Percentiles rank a stretch among this genome's conserved stretches.
These are phyloP conservation scores for Citrus mangshanensis DNA, from an alignment of 345 rosid genomes.

Conservation along the genomic window DNA sequence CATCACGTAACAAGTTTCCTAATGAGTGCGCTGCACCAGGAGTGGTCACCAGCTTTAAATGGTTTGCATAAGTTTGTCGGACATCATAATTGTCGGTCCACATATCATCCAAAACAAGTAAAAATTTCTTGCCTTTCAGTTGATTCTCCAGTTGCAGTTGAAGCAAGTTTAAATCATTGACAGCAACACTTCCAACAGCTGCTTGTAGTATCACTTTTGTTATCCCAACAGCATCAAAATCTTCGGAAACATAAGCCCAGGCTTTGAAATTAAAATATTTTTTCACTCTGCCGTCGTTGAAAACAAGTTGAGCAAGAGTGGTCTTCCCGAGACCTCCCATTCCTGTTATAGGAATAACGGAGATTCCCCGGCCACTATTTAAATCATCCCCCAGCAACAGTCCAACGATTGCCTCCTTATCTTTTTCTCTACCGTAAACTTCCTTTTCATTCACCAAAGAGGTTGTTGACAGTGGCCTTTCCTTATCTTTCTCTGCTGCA, in stretches of 20 bases:
- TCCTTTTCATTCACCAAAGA: slow-evolving; percentile 9
- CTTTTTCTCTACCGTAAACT: slow-evolving; percentile 21
- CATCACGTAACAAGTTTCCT: background rate
- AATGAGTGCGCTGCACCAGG: background rate
- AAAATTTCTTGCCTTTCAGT: slow-evolving; percentile 4
- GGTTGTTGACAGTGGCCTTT: slow-evolving; percentile 11
- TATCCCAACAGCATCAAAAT: background rate
- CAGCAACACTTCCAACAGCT: too few relatives aligned
- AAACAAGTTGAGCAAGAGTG: slow-evolving; percentile 19
- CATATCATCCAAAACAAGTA: slow-evolving; percentile 25
- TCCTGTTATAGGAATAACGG: slow-evolving; percentile 24
- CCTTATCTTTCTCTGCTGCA: background rate
- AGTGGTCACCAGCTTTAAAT: background rate
- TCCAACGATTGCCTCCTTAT: slow-evolving; percentile 3
- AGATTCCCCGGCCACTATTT: background rate
- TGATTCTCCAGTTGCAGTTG: background rate
- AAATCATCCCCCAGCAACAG: background rate
- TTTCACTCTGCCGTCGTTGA: background rate
- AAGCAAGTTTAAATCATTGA: slow-evolving; percentile 1
- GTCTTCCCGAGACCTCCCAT: slow-evolving; percentile 27
- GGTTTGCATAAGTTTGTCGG: background rate
- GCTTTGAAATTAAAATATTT: background rate
- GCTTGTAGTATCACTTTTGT: background rate
- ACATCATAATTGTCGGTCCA: background rate
- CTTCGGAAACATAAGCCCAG: slow-evolving; percentile 15